Percentiles rank a stretch among this genome's conserved stretches.
These are phyloP conservation scores for Saccharomycopsis schoenii DNA, from an alignment of 805 yeast species.

Conservation along the genomic window DNA sequence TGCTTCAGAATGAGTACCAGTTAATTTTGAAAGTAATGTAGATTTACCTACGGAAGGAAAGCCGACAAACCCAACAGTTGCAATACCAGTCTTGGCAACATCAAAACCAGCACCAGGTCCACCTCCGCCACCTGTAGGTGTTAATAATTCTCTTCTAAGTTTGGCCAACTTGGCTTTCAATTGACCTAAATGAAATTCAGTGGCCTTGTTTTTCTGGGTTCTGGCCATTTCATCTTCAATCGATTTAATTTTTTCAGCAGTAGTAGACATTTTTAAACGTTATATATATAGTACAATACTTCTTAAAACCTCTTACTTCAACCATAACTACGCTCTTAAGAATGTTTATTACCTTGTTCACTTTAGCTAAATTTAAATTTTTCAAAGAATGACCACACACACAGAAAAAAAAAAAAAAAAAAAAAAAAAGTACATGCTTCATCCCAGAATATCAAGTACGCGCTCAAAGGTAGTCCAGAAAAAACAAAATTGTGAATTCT, in stretches of 20 bases:
- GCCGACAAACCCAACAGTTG: constrained; percentile 95
- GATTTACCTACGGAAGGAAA: constrained; percentile 90
- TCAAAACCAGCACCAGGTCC: constrained; percentile 94
- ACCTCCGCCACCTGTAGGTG: constrained; percentile 62
- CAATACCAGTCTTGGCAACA: constrained; percentile 98
- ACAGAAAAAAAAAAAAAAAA: no score
- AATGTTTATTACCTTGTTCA: no score
- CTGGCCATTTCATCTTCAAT: constrained; percentile 97
- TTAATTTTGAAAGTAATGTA: constrained; percentile 75
- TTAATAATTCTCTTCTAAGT: constrained; percentile 80
- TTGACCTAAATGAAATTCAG: constrained; percentile 95
- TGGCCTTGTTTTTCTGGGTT: constrained; percentile 97
- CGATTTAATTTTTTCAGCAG: constrained; percentile 59
- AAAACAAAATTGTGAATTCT: neutral
- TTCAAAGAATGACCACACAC: no score
- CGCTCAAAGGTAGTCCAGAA: neutral
- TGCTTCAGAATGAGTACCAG: constrained; percentile 96
- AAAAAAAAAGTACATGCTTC: no score
- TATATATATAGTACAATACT: neutral
- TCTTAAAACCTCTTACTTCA: no score
- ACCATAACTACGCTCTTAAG: no score
- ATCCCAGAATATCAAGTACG: neutral
- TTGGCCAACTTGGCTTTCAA: constrained; percentile 94
- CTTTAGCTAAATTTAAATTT: no score
- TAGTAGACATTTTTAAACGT: constrained; percentile 25